phyloP scores from a whole-genome alignment of 768 basidiomycete species.

The Boletus subparvulus region DNA sequence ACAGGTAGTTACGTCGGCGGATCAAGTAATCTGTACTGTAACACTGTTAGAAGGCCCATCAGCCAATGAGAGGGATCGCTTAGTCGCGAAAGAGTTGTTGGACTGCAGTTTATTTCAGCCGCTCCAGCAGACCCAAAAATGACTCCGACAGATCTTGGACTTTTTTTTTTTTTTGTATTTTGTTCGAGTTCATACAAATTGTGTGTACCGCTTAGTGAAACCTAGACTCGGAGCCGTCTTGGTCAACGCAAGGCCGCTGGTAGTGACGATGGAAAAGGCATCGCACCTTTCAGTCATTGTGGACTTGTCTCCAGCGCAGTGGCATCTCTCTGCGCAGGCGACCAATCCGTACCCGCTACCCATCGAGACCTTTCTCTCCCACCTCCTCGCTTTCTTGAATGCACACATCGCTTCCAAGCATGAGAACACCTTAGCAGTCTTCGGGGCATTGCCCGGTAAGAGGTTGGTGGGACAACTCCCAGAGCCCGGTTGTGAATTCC shows the following conservation, averaged over 20 bases:
- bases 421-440: constrained; percentile 91
- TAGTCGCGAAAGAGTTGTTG: too few species aligned
- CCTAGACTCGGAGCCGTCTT: neutral
- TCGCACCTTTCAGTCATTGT: constrained; percentile 80
- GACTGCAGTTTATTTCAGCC: too few species aligned
- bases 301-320: constrained; percentile 84
- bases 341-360: constrained; percentile 54
- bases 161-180: too few species aligned
- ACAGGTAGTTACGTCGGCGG: too few species aligned
- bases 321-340: constrained; percentile 66
- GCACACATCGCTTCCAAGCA: constrained; percentile 87
- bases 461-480: constrained; percentile 50
- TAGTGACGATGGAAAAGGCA: constrained; percentile 41
- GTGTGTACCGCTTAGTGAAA: neutral
- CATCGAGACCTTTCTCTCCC: constrained; percentile 73
- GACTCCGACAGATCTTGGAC: neutral
- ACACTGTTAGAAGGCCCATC: too few species aligned
- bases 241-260: neutral
- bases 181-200: too few species aligned
- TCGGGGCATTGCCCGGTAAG: constrained; percentile 81
- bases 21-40: too few species aligned
- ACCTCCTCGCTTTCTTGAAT: constrained; percentile 88
- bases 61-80: too few species aligned
- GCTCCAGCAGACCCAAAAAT: neutral
- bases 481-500: neutral